Percentiles rank a stretch among this genome's conserved stretches.
Evolutionary conservation across 177 flowering plant species (phyloP).

Genomic region (Vitis hybrid): DNA sequence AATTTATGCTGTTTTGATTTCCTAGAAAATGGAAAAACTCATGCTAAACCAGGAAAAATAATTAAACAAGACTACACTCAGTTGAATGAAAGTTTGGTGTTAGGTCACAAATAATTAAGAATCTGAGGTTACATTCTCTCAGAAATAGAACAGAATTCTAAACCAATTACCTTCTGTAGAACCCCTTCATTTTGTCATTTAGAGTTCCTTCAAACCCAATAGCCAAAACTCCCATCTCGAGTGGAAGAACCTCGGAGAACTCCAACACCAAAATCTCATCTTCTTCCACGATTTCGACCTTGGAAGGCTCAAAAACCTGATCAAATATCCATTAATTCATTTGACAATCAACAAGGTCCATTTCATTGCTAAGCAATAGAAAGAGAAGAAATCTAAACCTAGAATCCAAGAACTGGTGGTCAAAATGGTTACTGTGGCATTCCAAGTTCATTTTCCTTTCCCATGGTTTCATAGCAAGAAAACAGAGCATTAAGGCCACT

Average conservation of each 20-base stretch:
- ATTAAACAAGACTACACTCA: too few species aligned
- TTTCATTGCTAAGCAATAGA: too few species aligned
- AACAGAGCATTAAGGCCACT: too few species aligned
- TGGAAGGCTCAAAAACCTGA: conserved; percentile 31
- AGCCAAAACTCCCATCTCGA: conserved; percentile 55
- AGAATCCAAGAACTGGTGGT: too few species aligned
- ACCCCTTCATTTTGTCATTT: conserved; percentile 90
- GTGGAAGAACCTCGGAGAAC: conserved; percentile 55
- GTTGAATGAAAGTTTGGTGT: background rate
- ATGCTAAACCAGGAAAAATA: too few species aligned
- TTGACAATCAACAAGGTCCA: background rate
- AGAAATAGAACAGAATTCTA: background rate
- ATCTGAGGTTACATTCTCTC: background rate
- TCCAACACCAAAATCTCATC: conserved; percentile 51
- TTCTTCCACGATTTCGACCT: conserved; percentile 26
- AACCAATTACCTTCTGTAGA: conserved; percentile 69
- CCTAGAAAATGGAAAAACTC: too few species aligned
- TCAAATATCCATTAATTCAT: background rate
- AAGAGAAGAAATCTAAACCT: too few species aligned
- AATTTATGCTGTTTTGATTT: background rate
- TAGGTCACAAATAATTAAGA: too few species aligned
- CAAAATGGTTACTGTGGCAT: too few species aligned
- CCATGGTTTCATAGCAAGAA: too few species aligned
- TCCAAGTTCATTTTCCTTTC: too few species aligned
- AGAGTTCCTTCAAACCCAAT: conserved; percentile 67